phyloP scores from a whole-genome alignment of 2,329 filamentous ascomycete genomes.

The Venturia nashicola region DNA sequence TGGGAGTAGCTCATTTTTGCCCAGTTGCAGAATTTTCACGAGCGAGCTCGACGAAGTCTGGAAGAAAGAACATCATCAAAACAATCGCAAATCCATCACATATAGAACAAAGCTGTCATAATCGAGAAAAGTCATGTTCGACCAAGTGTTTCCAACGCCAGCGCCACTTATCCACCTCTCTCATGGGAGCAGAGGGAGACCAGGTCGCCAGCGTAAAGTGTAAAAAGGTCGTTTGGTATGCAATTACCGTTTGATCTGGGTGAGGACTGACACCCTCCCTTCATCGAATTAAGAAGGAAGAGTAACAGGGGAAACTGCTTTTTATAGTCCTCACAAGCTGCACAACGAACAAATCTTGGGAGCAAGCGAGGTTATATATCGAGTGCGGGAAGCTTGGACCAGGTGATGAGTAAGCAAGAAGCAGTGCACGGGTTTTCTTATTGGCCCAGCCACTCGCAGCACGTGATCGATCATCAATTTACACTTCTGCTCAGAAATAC shows the following conservation, averaged over 20 bases:
- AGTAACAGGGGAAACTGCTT: conserved; percentile 5
- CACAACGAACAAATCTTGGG: neutral
- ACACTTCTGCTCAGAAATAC: too few relatives aligned
- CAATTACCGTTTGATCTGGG: neutral
- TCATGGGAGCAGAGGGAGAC: conserved; percentile 3
- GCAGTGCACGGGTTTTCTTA: too few relatives aligned
- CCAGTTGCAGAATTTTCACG: neutral
- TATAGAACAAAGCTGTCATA: neutral
- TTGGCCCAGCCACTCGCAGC: too few relatives aligned
- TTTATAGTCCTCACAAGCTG: neutral
- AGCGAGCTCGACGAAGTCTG: too few relatives aligned
- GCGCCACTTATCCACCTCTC: conserved; percentile 4
- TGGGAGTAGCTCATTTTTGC: neutral
- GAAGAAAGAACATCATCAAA: neutral
- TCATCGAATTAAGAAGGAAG: conserved; percentile 2
- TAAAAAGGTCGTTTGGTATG: neutral
- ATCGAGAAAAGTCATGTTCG: neutral
- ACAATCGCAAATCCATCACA: neutral
- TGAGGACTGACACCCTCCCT: neutral
- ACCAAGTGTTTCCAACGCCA: conserved; percentile 2
- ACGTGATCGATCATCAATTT: too few relatives aligned
- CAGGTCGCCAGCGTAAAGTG: conserved; percentile 4
- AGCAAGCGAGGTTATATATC: too few relatives aligned
- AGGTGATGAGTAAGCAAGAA: too few relatives aligned
- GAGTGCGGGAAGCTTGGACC: too few relatives aligned